A percentile compares a stretch with the other conserved stretches of the same genome.
Conservation (phyloP, 139 green algal genomes). For the Chlamydomonas sp. region DNA sequence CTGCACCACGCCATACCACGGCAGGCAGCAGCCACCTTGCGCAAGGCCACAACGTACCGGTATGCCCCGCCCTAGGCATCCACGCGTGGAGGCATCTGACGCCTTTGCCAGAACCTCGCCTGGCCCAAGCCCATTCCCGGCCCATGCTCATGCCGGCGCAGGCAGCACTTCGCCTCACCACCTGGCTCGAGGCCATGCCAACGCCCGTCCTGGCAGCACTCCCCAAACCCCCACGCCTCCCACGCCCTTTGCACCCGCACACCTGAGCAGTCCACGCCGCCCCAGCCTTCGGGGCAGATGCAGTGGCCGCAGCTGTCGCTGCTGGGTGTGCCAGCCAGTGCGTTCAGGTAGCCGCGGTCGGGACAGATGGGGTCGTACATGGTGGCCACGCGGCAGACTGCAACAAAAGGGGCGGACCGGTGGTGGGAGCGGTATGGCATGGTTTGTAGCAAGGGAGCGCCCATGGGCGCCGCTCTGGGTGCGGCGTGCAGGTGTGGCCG, state of each 20-base stretch:
- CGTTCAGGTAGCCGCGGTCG: conserved; percentile 66
- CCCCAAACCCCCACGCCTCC: not conserved
- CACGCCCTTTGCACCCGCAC: conserved; percentile 1
- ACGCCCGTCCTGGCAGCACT: not conserved
- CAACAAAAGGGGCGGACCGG: not conserved
- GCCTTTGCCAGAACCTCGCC: not conserved
- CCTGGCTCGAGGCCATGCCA: not conserved
- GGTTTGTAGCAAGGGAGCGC: not conserved
- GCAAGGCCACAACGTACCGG: no score
- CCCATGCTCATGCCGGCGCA: not conserved
- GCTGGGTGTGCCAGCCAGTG: conserved; percentile 44
- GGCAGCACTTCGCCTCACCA: not conserved
- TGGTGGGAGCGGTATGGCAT: no score
- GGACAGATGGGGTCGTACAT: conserved; percentile 61
- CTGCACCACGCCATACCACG: no score
- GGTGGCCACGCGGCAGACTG: conserved; percentile 49
- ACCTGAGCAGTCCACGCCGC: conserved; percentile 67
- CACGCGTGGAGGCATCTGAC: not conserved
- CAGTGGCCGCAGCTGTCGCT: conserved; percentile 63
- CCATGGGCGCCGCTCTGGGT: no score
- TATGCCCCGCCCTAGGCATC: not conserved
- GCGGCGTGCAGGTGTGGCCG: no score
- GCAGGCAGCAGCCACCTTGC: no score
- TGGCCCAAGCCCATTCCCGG: not conserved
- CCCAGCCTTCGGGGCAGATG: conserved; percentile 65